phyloP scores from a whole-genome alignment of 352 stramenopile genomes.

The Phytophthora multivora region DNA sequence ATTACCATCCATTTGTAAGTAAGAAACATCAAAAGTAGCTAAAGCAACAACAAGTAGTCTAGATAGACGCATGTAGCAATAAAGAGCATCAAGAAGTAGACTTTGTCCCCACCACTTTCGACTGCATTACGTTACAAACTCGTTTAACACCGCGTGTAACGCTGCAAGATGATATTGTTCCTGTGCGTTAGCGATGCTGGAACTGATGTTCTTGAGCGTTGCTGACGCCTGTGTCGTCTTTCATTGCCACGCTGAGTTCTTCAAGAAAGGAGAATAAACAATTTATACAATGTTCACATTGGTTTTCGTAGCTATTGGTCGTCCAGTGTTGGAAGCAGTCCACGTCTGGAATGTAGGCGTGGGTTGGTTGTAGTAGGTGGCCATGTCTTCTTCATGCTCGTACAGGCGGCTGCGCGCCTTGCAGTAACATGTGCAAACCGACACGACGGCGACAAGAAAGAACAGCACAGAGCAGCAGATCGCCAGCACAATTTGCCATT shows the following conservation, averaged over 20 bases:
- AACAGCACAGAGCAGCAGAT: constrained; percentile 50
- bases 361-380: constrained; percentile 40
- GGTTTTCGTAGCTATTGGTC: constrained; percentile 14
- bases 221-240: neutral
- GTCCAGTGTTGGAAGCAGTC: constrained; percentile 1
- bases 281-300: constrained; percentile 17
- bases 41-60: constrained; percentile 13
- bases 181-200: neutral
- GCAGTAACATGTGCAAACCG: constrained; percentile 56
- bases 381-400: constrained; percentile 44
- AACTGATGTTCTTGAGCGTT: constrained; percentile 2
- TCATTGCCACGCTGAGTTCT: no score
- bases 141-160: neutral
- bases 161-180: neutral
- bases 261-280: neutral
- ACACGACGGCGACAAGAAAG: constrained; percentile 46
- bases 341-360: constrained; percentile 11
- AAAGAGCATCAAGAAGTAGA: constrained; percentile 16
- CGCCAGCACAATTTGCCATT: constrained; percentile 56
- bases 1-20: constrained; percentile 35
- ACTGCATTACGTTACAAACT: neutral
- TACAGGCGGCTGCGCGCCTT: constrained; percentile 49
- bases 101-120: constrained; percentile 1
- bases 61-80: constrained; percentile 30
- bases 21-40: constrained; percentile 16